Evolutionary conservation across 1,139 yeast genomes (phyloP), one percentile per base, ranked within the genome.

Genomic region (Geotrichum aggregatum): DNA sequence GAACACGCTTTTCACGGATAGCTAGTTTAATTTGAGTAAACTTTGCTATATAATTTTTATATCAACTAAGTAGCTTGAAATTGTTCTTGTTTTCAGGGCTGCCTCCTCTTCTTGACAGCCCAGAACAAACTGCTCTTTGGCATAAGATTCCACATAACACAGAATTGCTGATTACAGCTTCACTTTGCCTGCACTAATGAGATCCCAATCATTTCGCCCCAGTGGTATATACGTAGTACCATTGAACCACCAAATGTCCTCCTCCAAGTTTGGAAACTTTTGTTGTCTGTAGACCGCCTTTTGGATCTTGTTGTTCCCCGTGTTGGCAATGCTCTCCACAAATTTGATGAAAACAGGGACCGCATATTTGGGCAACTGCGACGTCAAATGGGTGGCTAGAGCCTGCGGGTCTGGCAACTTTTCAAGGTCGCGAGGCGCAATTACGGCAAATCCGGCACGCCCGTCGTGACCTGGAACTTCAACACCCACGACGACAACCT

Each of bases 401-500:
- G 64, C 71, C 3, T 65, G 60, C 38, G 65, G 64, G 3, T 68
- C 71, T 10, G 58, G 56, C 13, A 49, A 50, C 24, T 47, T 47
- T 21, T 49, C 50, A 1, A 56, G 49, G 16, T 75, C 76, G 16
- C 66, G 63, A 1, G 83, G 78, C 63, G 84, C 84, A 19, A 89
- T 66, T 3, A 88, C 85, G 0, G 95, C 96, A 52, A 79, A 87
- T 0, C 98, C 98, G 10, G 97, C 96, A 62, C 97, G 78, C 48
- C 98, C 98, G 69, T 91, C 98, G 64, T 89, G 95, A 54, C 83
- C 77, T 7, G 95, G 95, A 19, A 92, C 84, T 62, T 77, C 76
- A 16, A 89, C 89, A 19, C 98, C 98, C 42, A 91, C 96, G 35
- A 91, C 96, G 45, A 88, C 94, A 2, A 83, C 79, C 65, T 87